These are phyloP conservation scores for Exobasidium cylindrosporum DNA, from an alignment of 1,284 basidiomycete genomes.

Conservation along the genomic window DNA sequence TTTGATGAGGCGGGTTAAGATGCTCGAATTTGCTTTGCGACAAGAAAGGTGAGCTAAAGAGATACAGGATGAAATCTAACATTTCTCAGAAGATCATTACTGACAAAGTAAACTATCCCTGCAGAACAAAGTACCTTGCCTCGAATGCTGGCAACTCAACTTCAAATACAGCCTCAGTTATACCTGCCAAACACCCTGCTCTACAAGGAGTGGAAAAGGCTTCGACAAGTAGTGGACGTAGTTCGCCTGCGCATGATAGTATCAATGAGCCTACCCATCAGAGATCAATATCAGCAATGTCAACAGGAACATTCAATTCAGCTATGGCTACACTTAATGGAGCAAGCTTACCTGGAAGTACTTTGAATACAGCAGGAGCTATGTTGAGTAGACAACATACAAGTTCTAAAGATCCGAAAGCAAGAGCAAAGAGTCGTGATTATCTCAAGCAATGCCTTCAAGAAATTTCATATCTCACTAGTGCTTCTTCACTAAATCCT, in stretches of 20 bases:
- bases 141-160: background rate
- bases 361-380: background rate
- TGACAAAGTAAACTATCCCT: background rate
- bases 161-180: background rate
- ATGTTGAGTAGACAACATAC: constrained; percentile 8
- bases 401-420: constrained; percentile 80
- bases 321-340: constrained; percentile 17
- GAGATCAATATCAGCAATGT: constrained; percentile 9
- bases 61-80: background rate
- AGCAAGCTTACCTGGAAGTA: constrained; percentile 7
- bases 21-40: constrained; percentile 80
- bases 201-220: constrained; percentile 33
- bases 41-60: constrained; percentile 74
- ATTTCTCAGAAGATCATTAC: background rate
- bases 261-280: background rate
- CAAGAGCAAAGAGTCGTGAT: constrained; percentile 86
- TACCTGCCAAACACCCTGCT: constrained; percentile 23
- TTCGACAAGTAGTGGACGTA: constrained; percentile 32
- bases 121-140: constrained; percentile 29
- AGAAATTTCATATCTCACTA: constrained; percentile 96
- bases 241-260: constrained; percentile 27
- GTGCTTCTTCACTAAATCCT: constrained; percentile 92
- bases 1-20: constrained; percentile 91
- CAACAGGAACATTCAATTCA: constrained; percentile 18
- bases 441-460: constrained; percentile 98